A percentile compares a stretch with the other conserved stretches of the same genome.
Conservation (phyloP, 1,284 basidiomycete genomes). For the Boletus mariae region DNA sequence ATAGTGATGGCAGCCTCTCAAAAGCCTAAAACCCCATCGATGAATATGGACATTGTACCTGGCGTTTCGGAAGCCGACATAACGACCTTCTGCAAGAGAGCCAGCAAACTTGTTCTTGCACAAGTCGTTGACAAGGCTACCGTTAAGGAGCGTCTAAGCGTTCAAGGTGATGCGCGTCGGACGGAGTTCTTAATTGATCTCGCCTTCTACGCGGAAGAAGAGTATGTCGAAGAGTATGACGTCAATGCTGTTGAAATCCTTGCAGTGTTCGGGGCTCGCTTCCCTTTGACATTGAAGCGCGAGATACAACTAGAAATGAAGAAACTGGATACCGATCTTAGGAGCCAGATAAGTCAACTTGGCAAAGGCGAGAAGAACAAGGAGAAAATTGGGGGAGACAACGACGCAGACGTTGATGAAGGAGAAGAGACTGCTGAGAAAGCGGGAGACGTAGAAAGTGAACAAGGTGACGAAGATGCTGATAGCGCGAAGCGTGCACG, state of each 20-base stretch:
- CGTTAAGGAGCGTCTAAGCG: conserved; percentile 78
- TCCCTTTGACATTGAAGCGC: conserved; percentile 82
- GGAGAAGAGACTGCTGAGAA: conserved; percentile 27
- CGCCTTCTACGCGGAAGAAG: conserved; percentile 82
- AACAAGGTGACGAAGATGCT: conserved; percentile 77
- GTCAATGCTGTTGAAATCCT: conserved; percentile 76
- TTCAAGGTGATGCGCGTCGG: conserved; percentile 66
- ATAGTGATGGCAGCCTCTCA: conserved; percentile 99
- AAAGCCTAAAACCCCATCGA: conserved; percentile 98
- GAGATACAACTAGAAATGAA: conserved; percentile 88
- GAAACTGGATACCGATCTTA: conserved; percentile 78
- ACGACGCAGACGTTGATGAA: conserved; percentile 43
- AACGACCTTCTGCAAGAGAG: conserved; percentile 85
- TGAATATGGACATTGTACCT: conserved; percentile 77
- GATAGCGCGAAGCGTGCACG: conserved; percentile 68
- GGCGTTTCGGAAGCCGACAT: conserved; percentile 57
- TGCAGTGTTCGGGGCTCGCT: conserved; percentile 68
- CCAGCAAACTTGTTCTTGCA: conserved; percentile 83
- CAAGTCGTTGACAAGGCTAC: conserved; percentile 85
- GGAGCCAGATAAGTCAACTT: conserved; percentile 75
- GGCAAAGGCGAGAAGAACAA: conserved; percentile 70
- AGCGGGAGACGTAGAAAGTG: conserved; percentile 53
- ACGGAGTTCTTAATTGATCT: conserved; percentile 85
- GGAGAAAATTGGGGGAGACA: conserved; percentile 47
- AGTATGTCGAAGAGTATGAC: conserved; percentile 87